Evolutionary conservation across 1,139 yeast genomes (phyloP), one percentile per base, ranked within the genome.

Genomic region (Taphrina deformans): DNA sequence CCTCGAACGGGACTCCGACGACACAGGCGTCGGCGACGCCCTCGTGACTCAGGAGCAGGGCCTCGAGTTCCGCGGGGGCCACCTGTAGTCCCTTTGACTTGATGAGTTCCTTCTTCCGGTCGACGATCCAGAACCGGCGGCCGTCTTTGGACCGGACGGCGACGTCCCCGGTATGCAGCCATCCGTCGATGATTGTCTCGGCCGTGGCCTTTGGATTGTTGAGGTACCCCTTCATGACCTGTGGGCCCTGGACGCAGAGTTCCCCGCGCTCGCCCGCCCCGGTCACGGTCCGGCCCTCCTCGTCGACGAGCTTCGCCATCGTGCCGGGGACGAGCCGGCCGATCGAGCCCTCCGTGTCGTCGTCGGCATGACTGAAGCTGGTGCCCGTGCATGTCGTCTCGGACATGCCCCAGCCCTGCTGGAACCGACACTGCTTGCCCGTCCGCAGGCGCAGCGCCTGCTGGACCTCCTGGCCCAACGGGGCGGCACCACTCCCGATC

Each of bases 51-150:
- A 87, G 76, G 69, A 88, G 84, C 24, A 80, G 75, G 69, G 84
- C 86, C 73, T 88, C 95, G 63, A 88, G 83, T 74, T 85, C 87
- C 68, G 89, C 95, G 1, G 95, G 93, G 0, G 93, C 87, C 40
- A 88, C 86, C 74, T 88, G 89, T 73, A 88, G 92, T 6, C 71
- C 71, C 76, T 88, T 92, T 4, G 89, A 79, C 73, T 86, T 86
- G 78, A 85, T 85, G 75, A 85, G 85, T 72, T 85, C 85, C 76
- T 86, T 86, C 40, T 85, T 87, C 67, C 90, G 79, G 72, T 86
- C 90, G 69, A 86, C 79, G 60, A 86, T 84, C 67, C 72, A 77
- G 9, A 86, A 72, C 63, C 85, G 75, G 56, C 75, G 76, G 1
- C 85, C 89, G 46, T 79, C 79, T 10, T 73, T 72, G 50, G 79